Conservation (phyloP, 768 basidiomycete genomes). For the Cyathus striatus region DNA sequence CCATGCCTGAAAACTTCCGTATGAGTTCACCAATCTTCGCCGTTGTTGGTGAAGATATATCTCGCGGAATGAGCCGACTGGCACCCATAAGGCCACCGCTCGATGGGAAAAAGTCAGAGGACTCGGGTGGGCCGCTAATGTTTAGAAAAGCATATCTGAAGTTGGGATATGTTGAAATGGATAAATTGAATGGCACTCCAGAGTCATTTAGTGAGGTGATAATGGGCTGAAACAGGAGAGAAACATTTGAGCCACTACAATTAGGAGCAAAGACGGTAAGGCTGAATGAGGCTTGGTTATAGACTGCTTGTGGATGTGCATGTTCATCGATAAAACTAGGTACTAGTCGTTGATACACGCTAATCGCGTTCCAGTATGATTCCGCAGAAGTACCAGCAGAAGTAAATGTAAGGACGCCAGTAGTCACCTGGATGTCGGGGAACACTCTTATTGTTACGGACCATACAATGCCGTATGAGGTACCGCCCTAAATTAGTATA, state of each 20-base stretch:
- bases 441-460: constrained; percentile 15
- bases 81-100: not conserved
- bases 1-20: not conserved
- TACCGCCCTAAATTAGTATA: constrained; percentile 3
- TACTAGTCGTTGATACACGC: not conserved
- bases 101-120: not conserved
- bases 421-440: constrained; percentile 2
- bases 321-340: not conserved
- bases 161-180: not conserved
- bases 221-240: not conserved
- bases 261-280: not conserved
- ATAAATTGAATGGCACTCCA: not conserved
- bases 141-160: not conserved
- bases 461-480: constrained; percentile 9
- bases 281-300: not conserved
- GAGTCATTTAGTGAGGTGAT: not conserved
- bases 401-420: not conserved
- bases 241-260: not conserved
- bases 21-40: not conserved
- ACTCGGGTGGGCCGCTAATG: not conserved
- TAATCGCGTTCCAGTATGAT: not conserved
- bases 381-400: not conserved
- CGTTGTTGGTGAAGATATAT: not conserved
- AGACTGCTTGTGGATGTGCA: not conserved
- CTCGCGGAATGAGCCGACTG: not conserved